Conservation (phyloP, 2,329 filamentous ascomycete genomes). For the Aquanectria penicillioides region DNA sequence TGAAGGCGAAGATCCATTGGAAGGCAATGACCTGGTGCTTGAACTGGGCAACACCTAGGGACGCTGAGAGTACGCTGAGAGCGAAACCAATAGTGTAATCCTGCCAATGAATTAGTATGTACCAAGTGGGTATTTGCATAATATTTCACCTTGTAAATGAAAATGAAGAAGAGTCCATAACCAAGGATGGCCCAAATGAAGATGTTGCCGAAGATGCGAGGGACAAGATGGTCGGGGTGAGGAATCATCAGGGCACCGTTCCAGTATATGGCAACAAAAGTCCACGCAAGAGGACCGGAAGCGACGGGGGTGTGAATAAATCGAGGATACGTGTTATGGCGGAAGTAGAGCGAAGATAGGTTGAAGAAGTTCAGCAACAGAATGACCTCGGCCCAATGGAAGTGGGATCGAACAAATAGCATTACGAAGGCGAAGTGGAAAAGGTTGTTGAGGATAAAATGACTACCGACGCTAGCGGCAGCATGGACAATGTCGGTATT, state of each 20-base stretch:
- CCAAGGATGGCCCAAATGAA: conserved; percentile 86
- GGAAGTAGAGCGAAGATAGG: conserved; percentile 81
- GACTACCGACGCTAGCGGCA: conserved; percentile 80
- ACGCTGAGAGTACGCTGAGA: conserved; percentile 76
- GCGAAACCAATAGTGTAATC: conserved; percentile 83
- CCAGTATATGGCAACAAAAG: conserved; percentile 88
- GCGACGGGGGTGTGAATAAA: conserved; percentile 82
- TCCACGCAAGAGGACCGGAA: conserved; percentile 83
- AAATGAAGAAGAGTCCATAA: conserved; percentile 81
- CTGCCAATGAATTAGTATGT: conserved; percentile 44
- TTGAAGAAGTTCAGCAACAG: conserved; percentile 86
- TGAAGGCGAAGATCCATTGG: conserved; percentile 93
- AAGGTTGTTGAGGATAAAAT: conserved; percentile 89
- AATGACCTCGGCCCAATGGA: conserved; percentile 79
- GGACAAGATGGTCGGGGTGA: conserved; percentile 71
- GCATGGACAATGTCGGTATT: conserved; percentile 70
- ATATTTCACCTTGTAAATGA: conserved; percentile 71
- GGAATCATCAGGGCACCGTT: conserved; percentile 84
- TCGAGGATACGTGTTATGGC: conserved; percentile 75
- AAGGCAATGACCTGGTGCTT: conserved; percentile 77
- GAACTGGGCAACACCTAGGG: conserved; percentile 83
- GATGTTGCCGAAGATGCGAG: conserved; percentile 85
- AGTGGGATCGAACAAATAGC: conserved; percentile 81
- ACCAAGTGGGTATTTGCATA: background rate
- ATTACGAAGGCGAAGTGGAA: conserved; percentile 84